Percentiles rank a stretch among this genome's conserved stretches.
Conservation (phyloP, 306 rosid species). For the Alnus rubra region DNA sequence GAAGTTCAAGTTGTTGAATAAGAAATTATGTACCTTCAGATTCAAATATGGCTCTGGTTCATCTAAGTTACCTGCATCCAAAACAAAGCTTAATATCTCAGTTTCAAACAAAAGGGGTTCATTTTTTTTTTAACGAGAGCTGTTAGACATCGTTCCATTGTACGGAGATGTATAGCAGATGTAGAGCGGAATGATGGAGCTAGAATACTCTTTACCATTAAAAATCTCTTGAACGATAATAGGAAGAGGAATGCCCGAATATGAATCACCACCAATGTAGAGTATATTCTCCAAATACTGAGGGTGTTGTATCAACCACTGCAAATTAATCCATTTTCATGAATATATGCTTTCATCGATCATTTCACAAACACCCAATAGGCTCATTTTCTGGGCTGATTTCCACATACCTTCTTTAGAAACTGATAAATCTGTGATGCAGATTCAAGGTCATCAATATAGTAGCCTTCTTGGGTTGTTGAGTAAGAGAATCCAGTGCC, state of each 20-base stretch:
- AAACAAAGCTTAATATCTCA: not conserved
- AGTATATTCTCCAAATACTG: slow-evolving; percentile 30
- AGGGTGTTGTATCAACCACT: slow-evolving; percentile 33
- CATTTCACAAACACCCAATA: too few relatives aligned
- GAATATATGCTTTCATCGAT: too few relatives aligned
- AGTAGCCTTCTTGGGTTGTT: slow-evolving; percentile 28
- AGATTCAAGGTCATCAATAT: slow-evolving; percentile 23
- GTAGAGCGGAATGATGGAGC: too few relatives aligned
- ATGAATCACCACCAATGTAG: slow-evolving; percentile 34
- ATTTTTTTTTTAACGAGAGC: too few relatives aligned
- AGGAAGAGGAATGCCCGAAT: slow-evolving; percentile 33
- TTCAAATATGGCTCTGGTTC: slow-evolving; percentile 22
- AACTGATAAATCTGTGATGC: slow-evolving; percentile 21
- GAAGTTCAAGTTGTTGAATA: not conserved
- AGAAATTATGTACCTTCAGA: slow-evolving; percentile 18
- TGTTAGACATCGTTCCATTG: too few relatives aligned
- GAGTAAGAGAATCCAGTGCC: slow-evolving; percentile 37
- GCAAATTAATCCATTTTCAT: slow-evolving; percentile 1
- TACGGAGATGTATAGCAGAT: too few relatives aligned
- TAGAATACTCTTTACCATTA: slow-evolving; percentile 13
- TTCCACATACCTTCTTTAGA: slow-evolving; percentile 16
- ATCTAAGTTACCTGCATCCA: slow-evolving; percentile 14
- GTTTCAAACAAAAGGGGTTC: not conserved
- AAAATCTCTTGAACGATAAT: slow-evolving; percentile 26
- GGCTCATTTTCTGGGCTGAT: too few relatives aligned